Base-by-base conservation (phyloP, 768 basidiomycete genomes). In the Suillus tomentosus region DNA sequence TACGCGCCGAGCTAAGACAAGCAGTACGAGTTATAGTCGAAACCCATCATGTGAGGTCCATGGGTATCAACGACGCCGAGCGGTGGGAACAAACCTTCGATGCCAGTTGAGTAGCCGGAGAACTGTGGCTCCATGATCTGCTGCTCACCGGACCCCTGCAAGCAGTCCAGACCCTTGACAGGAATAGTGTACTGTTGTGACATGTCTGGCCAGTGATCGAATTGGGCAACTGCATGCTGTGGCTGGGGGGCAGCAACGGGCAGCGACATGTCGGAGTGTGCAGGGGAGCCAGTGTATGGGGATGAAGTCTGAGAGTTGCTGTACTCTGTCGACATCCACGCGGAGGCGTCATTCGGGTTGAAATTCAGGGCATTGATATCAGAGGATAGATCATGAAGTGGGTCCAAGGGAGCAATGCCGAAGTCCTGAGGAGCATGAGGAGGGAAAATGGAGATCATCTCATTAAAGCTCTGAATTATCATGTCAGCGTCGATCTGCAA, bases 241-340 rank as follows among this genome's bases (percentile, higher is more conserved):
- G 72, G 74, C 24, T 67, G 71, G 1, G 74, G 77, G 19, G 76
- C 76, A 19, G 68, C 27, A 22, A 77, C 34, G 0, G 75, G 75
- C 0, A 76, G 65, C 15, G 67, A 59, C 55, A 67, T 68, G 15
- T 78, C 76, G 3, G 76, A 72, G 0, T 65, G 75, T 0, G 76
- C 70, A 0, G 81, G 80, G 0, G 82, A 83, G 1, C 79, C 79
- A 0, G 80, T 78, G 68, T 82, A 83, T 6, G 75, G 71, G 2
- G 82, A 80, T 0, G 82, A 70, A 1, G 80, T 79, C 39, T 69
- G 60, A 2, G 69, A 7, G 7, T 71, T 65, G 36, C 66, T 67
- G 24, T 42, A 58, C 45, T 67, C 65, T 0, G 69, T 45, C 24
- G 73, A 50, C 57, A 66, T 43, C 57, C 69, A 65, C 10, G 67